Percentiles rank a stretch among this genome's conserved stretches.
phyloP scores from a whole-genome alignment of 768 basidiomycete species.

The Panellus pusillus region DNA sequence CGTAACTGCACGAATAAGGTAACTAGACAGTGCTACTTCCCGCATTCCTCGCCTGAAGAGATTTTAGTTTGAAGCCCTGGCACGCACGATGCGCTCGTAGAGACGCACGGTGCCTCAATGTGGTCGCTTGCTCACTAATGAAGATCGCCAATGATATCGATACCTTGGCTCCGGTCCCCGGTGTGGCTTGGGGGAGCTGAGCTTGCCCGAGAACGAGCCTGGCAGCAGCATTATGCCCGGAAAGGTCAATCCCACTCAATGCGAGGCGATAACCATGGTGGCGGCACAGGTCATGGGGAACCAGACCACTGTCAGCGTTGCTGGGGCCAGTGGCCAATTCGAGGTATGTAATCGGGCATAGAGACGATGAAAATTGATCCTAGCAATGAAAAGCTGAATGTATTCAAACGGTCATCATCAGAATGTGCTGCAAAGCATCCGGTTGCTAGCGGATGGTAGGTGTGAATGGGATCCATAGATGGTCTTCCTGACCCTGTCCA shows the following conservation, averaged over 20 bases:
- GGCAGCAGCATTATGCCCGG: slow-evolving; percentile 99
- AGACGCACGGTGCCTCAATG: slow-evolving; percentile 97
- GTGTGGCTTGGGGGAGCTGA: slow-evolving; percentile 94
- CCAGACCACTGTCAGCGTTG: slow-evolving; percentile 88
- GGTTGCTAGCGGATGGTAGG: slow-evolving; percentile 87
- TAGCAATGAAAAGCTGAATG: slow-evolving; percentile 68
- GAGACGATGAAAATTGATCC: slow-evolving; percentile 8
- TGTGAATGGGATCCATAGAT: slow-evolving; percentile 5
- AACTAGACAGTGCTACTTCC: background rate
- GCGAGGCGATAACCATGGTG: slow-evolving; percentile 98
- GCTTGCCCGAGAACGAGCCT: slow-evolving; percentile 96
- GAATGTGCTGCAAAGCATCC: slow-evolving; percentile 95
- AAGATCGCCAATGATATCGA: slow-evolving; percentile 99
- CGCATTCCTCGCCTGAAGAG: slow-evolving; percentile 1
- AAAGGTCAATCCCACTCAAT: slow-evolving; percentile 99
- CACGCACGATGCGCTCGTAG: slow-evolving; percentile 96
- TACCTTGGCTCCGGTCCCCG: slow-evolving; percentile 97
- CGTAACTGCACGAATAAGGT: slow-evolving; percentile 97
- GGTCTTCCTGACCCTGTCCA: slow-evolving; percentile 15
- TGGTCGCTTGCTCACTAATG: slow-evolving; percentile 95
- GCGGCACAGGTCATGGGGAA: slow-evolving; percentile 99
- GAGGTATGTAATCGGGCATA: slow-evolving; percentile 58
- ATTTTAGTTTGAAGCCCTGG: slow-evolving; percentile 90
- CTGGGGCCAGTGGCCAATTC: slow-evolving; percentile 94
- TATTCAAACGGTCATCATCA: slow-evolving; percentile 98